Conservation (phyloP, 441 rosid species). For the Aleurites moluccanus region DNA sequence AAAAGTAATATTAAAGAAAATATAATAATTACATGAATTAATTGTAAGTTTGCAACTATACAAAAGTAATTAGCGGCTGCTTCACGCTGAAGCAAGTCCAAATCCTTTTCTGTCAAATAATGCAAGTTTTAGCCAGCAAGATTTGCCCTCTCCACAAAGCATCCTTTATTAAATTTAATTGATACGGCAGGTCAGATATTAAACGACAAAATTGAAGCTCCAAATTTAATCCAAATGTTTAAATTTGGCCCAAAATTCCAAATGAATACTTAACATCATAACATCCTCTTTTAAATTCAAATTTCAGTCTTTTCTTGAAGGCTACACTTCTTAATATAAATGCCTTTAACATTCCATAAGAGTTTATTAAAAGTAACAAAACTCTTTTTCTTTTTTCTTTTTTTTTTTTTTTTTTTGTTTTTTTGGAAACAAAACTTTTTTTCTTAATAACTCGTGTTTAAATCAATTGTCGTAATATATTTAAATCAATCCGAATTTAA, state of each 20-base stretch:
- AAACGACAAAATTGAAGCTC: neutral
- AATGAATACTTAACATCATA: neutral
- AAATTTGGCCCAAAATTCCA: neutral
- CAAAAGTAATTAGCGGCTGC: constrained; percentile 7
- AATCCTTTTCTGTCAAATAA: neutral
- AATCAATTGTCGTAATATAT: too few relatives aligned
- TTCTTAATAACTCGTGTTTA: too few relatives aligned
- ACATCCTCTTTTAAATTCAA: neutral
- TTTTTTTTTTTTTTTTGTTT: too few relatives aligned
- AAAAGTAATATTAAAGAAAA: too few relatives aligned
- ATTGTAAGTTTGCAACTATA: too few relatives aligned
- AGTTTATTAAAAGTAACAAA: too few relatives aligned
- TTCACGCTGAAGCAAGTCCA: constrained; percentile 22
- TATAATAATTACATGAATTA: too few relatives aligned
- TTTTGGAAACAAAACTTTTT: too few relatives aligned
- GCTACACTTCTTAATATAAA: neutral
- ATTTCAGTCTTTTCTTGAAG: neutral
- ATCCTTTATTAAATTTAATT: neutral
- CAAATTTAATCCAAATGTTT: neutral
- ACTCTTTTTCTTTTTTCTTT: too few relatives aligned
- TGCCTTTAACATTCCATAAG: neutral
- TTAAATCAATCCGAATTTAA: too few relatives aligned
- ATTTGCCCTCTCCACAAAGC: constrained; percentile 9
- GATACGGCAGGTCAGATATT: neutral
- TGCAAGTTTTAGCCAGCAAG: constrained; percentile 5